Evolutionary conservation across 1,284 basidiomycete species (phyloP).

Genomic region (Cutaneotrichosporon curvatum): DNA sequence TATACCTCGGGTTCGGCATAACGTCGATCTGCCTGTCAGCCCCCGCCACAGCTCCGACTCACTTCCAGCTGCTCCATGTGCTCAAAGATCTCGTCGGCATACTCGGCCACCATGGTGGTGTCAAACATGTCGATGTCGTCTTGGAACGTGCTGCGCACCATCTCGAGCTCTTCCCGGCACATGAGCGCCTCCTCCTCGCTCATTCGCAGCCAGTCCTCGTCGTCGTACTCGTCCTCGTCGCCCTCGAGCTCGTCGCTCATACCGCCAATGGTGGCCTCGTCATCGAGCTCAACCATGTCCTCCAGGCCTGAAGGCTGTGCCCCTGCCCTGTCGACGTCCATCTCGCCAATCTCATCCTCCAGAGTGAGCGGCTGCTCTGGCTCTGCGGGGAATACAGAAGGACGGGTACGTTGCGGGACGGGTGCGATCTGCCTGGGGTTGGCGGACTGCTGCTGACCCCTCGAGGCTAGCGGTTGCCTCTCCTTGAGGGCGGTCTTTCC

Average conservation of each 20-base stretch:
- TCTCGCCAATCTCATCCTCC: constrained; percentile 23
- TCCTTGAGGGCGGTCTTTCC: constrained; percentile 19
- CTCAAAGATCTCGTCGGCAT: constrained; percentile 91
- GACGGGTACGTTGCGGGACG: constrained; percentile 30
- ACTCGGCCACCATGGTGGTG: constrained; percentile 96
- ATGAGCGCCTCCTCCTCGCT: constrained; percentile 34
- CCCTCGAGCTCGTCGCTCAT: constrained; percentile 18
- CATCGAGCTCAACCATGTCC: constrained; percentile 16
- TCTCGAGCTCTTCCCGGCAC: constrained; percentile 34
- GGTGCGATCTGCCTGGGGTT: constrained; percentile 33
- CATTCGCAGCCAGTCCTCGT: constrained; percentile 63
- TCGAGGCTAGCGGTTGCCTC: constrained; percentile 31
- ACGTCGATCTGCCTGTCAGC: constrained; percentile 57
- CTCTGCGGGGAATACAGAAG: constrained; percentile 14
- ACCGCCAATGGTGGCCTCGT: constrained; percentile 8
- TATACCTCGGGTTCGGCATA: constrained; percentile 92
- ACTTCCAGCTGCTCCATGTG: constrained; percentile 94
- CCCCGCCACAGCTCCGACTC: constrained; percentile 20
- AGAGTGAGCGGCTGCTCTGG: constrained; percentile 11
- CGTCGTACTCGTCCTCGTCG: constrained; percentile 48
- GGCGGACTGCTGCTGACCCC: constrained; percentile 19
- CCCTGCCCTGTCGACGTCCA: constrained; percentile 31
- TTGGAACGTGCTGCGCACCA: constrained; percentile 47
- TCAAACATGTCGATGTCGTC: constrained; percentile 82
- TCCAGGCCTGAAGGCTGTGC: too few relatives aligned